Conservation (phyloP, 495 filamentous ascomycete species). For the Tuber magnatum region DNA sequence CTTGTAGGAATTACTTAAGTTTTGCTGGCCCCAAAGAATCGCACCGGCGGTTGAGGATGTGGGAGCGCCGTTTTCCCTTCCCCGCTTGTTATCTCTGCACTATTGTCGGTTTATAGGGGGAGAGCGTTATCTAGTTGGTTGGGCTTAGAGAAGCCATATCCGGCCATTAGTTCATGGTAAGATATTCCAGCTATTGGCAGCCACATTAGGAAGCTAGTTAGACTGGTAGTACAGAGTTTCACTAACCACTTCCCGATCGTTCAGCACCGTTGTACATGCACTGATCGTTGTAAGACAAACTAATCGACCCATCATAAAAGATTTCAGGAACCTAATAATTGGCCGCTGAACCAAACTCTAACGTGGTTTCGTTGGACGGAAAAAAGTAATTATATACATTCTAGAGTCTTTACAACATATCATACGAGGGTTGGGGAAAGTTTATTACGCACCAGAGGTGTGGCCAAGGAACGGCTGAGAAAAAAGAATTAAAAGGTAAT, state of each 20-base stretch:
- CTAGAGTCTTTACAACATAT: background rate
- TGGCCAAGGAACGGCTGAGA: background rate
- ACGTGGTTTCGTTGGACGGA: background rate
- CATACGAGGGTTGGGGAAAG: background rate
- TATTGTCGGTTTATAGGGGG: background rate
- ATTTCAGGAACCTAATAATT: background rate
- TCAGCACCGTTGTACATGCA: background rate
- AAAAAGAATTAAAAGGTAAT: background rate
- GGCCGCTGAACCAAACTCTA: background rate
- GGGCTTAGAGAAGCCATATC: background rate
- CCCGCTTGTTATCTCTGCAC: background rate
- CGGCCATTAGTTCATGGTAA: background rate
- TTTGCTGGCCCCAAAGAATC: background rate
- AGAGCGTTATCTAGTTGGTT: background rate
- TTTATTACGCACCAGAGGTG: background rate
- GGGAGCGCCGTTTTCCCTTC: background rate
- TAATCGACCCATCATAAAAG: constrained; percentile 1
- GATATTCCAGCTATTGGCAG: background rate
- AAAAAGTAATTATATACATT: background rate
- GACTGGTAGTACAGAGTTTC: background rate
- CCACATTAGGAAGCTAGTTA: background rate
- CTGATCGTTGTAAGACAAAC: constrained; percentile 1
- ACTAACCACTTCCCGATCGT: constrained; percentile 1
- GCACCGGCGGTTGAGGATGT: background rate
- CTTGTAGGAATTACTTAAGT: background rate